phyloP scores from a whole-genome alignment of 169 alveolate genomes.

The Cystoisospora suis region DNA sequence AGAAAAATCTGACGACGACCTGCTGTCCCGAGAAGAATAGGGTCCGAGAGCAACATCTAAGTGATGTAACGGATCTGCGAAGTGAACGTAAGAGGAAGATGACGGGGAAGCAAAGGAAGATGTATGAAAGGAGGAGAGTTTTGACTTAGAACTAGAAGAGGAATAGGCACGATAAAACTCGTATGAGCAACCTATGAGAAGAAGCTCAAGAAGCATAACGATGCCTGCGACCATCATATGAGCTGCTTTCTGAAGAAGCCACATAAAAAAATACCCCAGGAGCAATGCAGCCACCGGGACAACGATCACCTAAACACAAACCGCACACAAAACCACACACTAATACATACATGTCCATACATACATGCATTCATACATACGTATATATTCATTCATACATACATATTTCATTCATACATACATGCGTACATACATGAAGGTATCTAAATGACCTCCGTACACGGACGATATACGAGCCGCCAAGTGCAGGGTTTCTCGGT shows the following conservation, averaged over 20 bases:
- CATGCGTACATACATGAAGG: not conserved
- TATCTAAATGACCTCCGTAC: too few relatives aligned
- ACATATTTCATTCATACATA: not conserved
- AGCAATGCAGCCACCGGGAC: conserved; percentile 31
- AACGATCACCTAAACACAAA: not conserved
- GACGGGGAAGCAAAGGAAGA: not conserved
- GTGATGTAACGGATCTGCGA: not conserved
- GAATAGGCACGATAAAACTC: not conserved
- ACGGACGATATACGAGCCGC: too few relatives aligned
- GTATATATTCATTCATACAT: not conserved
- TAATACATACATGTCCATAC: not conserved
- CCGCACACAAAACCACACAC: not conserved
- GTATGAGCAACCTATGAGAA: not conserved
- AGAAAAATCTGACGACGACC: not conserved
- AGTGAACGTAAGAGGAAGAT: not conserved
- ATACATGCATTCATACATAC: not conserved
- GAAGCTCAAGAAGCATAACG: not conserved
- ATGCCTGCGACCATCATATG: not conserved
- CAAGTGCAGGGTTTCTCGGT: too few relatives aligned
- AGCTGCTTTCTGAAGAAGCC: conserved; percentile 47
- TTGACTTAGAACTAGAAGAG: not conserved
- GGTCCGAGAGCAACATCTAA: not conserved
- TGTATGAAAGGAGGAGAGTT: not conserved
- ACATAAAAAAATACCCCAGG: conserved; percentile 14
- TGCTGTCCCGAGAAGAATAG: not conserved